Conservation (phyloP, 2,329 filamentous ascomycete genomes). For the Zymoseptoria crescenta region DNA sequence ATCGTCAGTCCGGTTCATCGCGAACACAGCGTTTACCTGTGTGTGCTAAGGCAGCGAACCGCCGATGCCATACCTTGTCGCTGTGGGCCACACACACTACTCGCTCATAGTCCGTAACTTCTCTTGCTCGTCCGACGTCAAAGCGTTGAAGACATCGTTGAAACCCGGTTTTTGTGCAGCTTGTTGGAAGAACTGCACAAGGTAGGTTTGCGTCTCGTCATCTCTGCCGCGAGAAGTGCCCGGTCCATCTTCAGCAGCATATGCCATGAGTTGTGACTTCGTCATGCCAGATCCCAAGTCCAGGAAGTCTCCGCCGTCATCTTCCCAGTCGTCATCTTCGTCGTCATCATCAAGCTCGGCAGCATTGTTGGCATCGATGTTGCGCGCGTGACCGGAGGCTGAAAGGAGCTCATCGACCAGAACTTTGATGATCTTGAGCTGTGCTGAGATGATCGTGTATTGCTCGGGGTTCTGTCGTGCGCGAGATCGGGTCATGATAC, state of each 20-base stretch:
- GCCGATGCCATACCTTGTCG: not conserved
- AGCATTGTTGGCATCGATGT: constrained; percentile 51
- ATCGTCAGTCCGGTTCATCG: no score
- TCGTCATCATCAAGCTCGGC: constrained; percentile 59
- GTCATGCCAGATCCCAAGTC: constrained; percentile 57
- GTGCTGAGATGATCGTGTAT: constrained; percentile 78
- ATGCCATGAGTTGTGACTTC: constrained; percentile 71
- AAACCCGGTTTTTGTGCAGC: constrained; percentile 49
- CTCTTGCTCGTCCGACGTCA: constrained; percentile 48
- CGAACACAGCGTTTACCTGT: no score
- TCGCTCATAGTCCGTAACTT: constrained; percentile 37
- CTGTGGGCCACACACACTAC: not conserved
- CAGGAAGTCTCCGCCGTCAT: constrained; percentile 62
- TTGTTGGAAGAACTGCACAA: constrained; percentile 69
- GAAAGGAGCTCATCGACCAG: constrained; percentile 85
- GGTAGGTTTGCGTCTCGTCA: constrained; percentile 81
- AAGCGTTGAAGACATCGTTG: constrained; percentile 45
- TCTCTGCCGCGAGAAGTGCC: constrained; percentile 59
- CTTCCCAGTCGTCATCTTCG: constrained; percentile 72
- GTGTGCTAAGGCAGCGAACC: no score
- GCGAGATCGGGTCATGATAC: constrained; percentile 90
- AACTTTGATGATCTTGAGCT: constrained; percentile 93
- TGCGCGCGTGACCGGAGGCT: constrained; percentile 52
- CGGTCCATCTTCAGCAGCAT: constrained; percentile 48
- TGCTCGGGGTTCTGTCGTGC: constrained; percentile 82